These are phyloP conservation scores for Pugionium cornutum DNA, from an alignment of 345 rosid species.

Conservation along the genomic window DNA sequence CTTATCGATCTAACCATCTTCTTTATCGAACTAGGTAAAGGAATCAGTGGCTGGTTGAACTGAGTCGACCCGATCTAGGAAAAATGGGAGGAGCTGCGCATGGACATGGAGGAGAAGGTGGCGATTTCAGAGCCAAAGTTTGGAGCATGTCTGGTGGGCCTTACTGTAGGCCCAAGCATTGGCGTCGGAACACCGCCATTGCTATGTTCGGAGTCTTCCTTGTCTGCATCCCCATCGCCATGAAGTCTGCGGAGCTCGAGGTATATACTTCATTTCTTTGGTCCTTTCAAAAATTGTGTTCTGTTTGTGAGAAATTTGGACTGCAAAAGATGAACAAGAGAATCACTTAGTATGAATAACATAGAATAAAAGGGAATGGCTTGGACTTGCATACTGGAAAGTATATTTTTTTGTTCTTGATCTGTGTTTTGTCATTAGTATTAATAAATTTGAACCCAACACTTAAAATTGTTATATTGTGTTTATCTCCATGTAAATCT, in stretches of 20 bases:
- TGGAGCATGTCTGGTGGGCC: conserved; percentile 98
- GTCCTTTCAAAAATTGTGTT: neutral
- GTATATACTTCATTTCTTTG: conserved; percentile 37
- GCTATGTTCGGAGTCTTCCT: conserved; percentile 87
- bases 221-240: conserved; percentile 88
- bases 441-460: neutral
- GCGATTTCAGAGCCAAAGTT: conserved; percentile 87
- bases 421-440: conserved; percentile 9
- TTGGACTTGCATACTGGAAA: no score
- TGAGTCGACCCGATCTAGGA: conserved; percentile 27
- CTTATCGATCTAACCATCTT: conserved; percentile 20
- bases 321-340: no score
- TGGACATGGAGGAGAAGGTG: conserved; percentile 80
- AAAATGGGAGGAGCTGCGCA: conserved; percentile 69
- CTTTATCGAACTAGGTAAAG: conserved; percentile 3
- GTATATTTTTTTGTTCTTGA: neutral
- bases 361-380: no score
- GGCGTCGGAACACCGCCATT: conserved; percentile 96
- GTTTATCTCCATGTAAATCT: neutral
- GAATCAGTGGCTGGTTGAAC: conserved; percentile 24
- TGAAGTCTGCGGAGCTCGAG: conserved; percentile 93
- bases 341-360: no score
- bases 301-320: no score
- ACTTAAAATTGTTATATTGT: neutral
- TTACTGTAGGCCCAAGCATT: conserved; percentile 92